phyloP scores from a whole-genome alignment of 257 asterid species.

The Avicennia marina region DNA sequence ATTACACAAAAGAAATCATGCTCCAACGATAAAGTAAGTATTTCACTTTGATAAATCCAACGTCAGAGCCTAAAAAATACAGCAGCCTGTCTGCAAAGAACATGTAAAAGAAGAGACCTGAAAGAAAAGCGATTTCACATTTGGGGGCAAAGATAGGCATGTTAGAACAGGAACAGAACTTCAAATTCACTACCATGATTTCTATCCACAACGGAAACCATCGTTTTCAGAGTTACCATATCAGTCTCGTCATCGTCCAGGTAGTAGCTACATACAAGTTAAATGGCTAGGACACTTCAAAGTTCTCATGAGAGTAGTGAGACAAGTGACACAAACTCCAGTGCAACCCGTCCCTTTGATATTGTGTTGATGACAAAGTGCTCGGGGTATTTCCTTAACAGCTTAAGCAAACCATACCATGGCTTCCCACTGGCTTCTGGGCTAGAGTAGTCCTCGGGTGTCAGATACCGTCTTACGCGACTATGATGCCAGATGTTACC shows the following conservation, averaged over 20 bases:
- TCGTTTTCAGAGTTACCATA: too few species aligned
- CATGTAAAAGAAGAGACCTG: too few species aligned
- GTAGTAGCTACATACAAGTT: too few species aligned
- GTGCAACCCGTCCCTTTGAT: slow-evolving; percentile 68
- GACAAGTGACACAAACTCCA: slow-evolving; percentile 88
- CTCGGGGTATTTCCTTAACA: slow-evolving; percentile 84
- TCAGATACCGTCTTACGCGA: slow-evolving; percentile 80
- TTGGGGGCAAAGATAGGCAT: too few species aligned
- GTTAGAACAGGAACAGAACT: neutral
- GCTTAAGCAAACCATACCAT: slow-evolving; percentile 83
- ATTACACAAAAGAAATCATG: too few species aligned
- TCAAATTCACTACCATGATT: neutral
- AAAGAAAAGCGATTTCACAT: too few species aligned
- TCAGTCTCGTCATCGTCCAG: too few species aligned
- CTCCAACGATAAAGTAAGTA: too few species aligned
- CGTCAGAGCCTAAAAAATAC: too few species aligned
- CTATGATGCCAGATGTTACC: slow-evolving; percentile 78
- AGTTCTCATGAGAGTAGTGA: slow-evolving; percentile 56
- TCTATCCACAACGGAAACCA: neutral
- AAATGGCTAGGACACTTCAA: too few species aligned
- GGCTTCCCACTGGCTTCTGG: slow-evolving; percentile 82
- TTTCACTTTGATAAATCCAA: too few species aligned
- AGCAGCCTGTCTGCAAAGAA: too few species aligned
- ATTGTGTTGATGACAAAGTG: slow-evolving; percentile 90
- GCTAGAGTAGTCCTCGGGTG: slow-evolving; percentile 58